A percentile compares a stretch with the other conserved stretches of the same genome.
Conservation (phyloP, 768 basidiomycete genomes). For the Cubamyces sp. region DNA sequence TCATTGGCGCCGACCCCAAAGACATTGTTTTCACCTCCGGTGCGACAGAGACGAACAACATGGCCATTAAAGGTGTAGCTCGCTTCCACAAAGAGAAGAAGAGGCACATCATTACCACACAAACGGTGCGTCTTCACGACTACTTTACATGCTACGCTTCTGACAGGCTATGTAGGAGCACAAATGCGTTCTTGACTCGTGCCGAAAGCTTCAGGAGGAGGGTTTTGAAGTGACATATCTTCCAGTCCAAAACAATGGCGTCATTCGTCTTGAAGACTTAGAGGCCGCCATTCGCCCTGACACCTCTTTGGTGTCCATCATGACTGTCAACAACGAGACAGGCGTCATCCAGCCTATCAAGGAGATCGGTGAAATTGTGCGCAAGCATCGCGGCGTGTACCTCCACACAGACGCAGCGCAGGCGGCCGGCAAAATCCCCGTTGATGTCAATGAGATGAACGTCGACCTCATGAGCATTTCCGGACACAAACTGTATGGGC, state of each 20-base stretch:
- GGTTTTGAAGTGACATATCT: constrained; percentile 98
- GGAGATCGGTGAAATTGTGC: constrained; percentile 87
- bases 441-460: constrained; percentile 95
- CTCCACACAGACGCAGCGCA: constrained; percentile 99
- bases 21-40: constrained; percentile 98
- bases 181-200: constrained; percentile 98
- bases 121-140: constrained; percentile 65
- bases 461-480: constrained; percentile 96
- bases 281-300: constrained; percentile 90
- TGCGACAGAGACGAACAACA: constrained; percentile 97
- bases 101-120: constrained; percentile 90
- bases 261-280: constrained; percentile 77
- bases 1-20: constrained; percentile 94
- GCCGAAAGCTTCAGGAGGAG: constrained; percentile 92
- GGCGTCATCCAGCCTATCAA: constrained; percentile 97
- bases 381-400: constrained; percentile 87
- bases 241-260: constrained; percentile 87
- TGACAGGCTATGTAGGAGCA: constrained; percentile 69
- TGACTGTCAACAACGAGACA: constrained; percentile 99
- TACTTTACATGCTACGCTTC: neutral
- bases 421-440: constrained; percentile 86
- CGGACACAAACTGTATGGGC: constrained; percentile 97
- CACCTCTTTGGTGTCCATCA: constrained; percentile 93
- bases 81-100: constrained; percentile 95
- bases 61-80: constrained; percentile 96